Base-by-base conservation (phyloP, 73 alveolate species). In the Effrenium voratum region DNA sequence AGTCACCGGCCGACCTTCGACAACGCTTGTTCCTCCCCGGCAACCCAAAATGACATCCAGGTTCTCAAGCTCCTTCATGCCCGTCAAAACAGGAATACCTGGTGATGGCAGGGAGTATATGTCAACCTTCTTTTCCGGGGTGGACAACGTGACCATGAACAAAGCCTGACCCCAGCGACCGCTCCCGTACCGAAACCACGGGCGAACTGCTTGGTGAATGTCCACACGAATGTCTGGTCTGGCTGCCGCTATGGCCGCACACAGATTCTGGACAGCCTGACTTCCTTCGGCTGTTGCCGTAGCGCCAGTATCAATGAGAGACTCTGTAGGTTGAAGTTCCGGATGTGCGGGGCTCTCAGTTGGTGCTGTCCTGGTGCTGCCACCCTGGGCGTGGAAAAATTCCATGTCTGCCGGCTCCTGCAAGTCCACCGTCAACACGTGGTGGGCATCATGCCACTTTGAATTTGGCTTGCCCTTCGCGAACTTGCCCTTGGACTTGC, bases 231-330 rank as follows among this genome's bases (percentile, higher is more conserved):
- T 28, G 68, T 84, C 57, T 5, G 93, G 93, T 2, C 93, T n/a
- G 13, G 93, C 36, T 3, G 93, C 50, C 3, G 57, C 79, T 26
- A 84, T 16, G n/a, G 93, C 93, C 2, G 59, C 40, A 45, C 93
- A 84, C 49, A 83, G 41, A 22, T 50, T 55, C 47, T 59, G 49
- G n/a, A 83, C 93, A 24, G 93, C 93, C 6, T 47, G 41, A 50
- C 52, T 32, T 10, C 93, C 93, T 4, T 77, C 93, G 16, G 93
- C 93, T 5, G 93, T 83, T 3, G 93, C 93, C 15, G 93, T 83
- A 55, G 93, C 93, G 0, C 93, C 93, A 38, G 93, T 83, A 52
- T 83, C 93, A 36, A 83, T 77, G 45, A 83, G 16, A 38, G 76
- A 52, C 79, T 83, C 79, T 2, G 76, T 5, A 0, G 93, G 55